A percentile compares a stretch with the other conserved stretches of the same genome.
These are phyloP conservation scores for Castanopsis chinensis DNA, from an alignment of 306 rosid genomes.

Conservation along the genomic window DNA sequence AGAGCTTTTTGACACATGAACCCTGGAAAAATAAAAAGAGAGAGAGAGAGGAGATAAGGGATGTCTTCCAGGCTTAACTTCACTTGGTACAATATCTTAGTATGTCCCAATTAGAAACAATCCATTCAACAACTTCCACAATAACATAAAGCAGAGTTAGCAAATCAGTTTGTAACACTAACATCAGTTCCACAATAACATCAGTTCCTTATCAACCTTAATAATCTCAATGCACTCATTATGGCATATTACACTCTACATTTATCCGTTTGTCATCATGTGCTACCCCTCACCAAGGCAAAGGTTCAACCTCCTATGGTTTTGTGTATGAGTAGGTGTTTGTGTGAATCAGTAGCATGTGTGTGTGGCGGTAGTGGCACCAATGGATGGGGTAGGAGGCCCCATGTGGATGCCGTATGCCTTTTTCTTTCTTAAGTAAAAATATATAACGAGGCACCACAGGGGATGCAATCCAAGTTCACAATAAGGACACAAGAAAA, in stretches of 20 bases:
- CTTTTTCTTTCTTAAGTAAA: not conserved
- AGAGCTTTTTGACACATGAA: slow-evolving; percentile 83
- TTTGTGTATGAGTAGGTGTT: not conserved
- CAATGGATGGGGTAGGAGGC: not conserved
- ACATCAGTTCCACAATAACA: not conserved
- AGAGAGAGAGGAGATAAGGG: slow-evolving; percentile 10
- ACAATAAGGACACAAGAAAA: not conserved
- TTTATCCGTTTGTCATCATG: not conserved
- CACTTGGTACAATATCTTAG: not conserved
- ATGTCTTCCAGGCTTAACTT: not conserved
- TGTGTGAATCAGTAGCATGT: not conserved
- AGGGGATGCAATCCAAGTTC: not conserved
- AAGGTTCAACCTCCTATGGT: not conserved
- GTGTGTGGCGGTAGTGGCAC: not conserved
- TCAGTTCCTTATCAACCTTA: not conserved
- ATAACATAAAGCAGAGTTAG: not conserved
- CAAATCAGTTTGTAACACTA: not conserved
- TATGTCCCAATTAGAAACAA: not conserved
- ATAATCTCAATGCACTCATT: not conserved
- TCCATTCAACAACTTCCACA: not conserved
- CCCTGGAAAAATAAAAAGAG: slow-evolving; percentile 50
- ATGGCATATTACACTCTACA: not conserved
- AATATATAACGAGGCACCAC: not conserved
- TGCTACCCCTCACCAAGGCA: not conserved
- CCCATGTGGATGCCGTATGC: too few species aligned